phyloP scores from a whole-genome alignment of 345 rosid genomes.

The Linum usitatissimum region DNA sequence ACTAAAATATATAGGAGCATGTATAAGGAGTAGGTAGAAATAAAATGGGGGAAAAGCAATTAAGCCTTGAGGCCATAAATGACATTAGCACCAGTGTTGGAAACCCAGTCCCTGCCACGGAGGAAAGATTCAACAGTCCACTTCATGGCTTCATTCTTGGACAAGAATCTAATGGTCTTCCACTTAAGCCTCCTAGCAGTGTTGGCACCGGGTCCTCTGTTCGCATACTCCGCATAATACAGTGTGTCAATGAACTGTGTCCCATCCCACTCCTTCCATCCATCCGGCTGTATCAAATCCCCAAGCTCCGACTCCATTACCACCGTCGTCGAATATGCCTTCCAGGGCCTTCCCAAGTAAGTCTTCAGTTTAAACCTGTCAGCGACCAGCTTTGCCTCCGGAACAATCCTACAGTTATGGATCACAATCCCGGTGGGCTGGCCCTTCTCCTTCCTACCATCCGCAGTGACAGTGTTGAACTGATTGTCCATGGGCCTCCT shows the following conservation, averaged over 20 bases:
- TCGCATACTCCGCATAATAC: conserved; percentile 10
- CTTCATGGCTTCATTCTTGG: background rate
- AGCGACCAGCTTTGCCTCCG: background rate
- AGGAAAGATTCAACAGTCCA: background rate
- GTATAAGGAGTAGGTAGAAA: too few species aligned
- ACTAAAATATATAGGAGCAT: too few species aligned
- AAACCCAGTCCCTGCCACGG: background rate
- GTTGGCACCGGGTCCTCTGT: conserved; percentile 10
- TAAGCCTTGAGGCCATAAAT: background rate
- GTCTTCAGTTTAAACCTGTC: background rate
- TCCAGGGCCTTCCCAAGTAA: conserved; percentile 9
- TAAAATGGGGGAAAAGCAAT: background rate
- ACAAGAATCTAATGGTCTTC: background rate
- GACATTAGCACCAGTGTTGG: background rate
- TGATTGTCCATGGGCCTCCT: conserved; percentile 13
- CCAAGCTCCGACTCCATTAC: conserved; percentile 4
- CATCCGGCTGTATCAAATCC: conserved; percentile 5
- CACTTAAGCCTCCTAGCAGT: conserved; percentile 7
- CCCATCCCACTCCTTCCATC: conserved; percentile 11
- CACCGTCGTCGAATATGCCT: conserved; percentile 9
- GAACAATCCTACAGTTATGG: conserved; percentile 5
- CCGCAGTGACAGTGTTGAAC: conserved; percentile 7
- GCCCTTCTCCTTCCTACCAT: conserved; percentile 1
- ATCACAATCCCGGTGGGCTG: background rate
- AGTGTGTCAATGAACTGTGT: conserved; percentile 2